Conservation (phyloP, 163 green algal genomes). For the Picocystis sp. region DNA sequence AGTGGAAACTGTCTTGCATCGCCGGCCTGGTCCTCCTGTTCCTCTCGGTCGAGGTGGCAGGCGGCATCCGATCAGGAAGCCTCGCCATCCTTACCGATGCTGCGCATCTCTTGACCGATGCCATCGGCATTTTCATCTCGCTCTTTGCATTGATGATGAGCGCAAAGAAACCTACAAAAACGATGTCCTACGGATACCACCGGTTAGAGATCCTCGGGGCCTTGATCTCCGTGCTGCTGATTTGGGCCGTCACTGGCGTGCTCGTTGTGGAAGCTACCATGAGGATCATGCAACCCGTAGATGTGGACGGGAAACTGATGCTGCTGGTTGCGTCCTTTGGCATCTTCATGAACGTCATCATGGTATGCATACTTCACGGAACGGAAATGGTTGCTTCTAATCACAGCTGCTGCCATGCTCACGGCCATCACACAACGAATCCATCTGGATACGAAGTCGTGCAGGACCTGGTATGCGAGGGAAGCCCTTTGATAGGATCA, state of each 20-base stretch:
- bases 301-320: not conserved
- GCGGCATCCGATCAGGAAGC: slow-evolving; percentile 28
- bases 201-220: slow-evolving; percentile 66
- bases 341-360: too few relatives aligned
- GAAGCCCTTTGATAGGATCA: too few relatives aligned
- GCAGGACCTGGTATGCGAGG: too few relatives aligned
- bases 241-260: slow-evolving; percentile 62
- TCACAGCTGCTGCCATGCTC: too few relatives aligned
- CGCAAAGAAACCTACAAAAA: slow-evolving; percentile 24
- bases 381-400: too few relatives aligned
- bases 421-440: too few relatives aligned
- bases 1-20: too few relatives aligned
- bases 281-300: slow-evolving; percentile 42
- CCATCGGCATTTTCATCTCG: slow-evolving; percentile 14
- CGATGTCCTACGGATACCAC: slow-evolving; percentile 74
- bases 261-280: slow-evolving; percentile 74
- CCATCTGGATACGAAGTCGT: too few relatives aligned
- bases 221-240: slow-evolving; percentile 59
- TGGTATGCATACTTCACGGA: too few relatives aligned
- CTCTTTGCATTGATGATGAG: not conserved
- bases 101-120: slow-evolving; percentile 83
- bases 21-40: too few relatives aligned
- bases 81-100: slow-evolving; percentile 88
- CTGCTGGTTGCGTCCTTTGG: too few relatives aligned
- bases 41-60: too few relatives aligned